Conservation (phyloP, 1,284 basidiomycete species). For the Cutaneotrichosporon cavernicola region DNA sequence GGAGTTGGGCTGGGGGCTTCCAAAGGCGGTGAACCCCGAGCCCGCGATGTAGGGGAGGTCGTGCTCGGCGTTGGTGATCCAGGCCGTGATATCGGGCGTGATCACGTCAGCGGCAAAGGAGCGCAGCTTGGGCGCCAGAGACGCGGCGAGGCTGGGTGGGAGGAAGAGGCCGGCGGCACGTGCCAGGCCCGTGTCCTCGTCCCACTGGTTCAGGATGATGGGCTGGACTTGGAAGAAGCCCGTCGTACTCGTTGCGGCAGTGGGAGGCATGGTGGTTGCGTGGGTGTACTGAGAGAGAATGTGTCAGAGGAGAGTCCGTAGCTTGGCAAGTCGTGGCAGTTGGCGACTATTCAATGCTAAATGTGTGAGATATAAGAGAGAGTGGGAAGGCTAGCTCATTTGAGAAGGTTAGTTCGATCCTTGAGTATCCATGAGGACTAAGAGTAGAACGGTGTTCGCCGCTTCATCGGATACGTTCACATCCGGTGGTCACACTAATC, state of each 20-base stretch:
- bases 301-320: background rate
- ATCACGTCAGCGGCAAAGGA: constrained; percentile 12
- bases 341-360: background rate
- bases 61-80: constrained; percentile 20
- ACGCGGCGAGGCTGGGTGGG: background rate
- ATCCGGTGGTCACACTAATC: background rate
- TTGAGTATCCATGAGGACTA: too few relatives aligned
- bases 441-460: background rate
- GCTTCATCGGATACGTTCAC: background rate
- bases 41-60: constrained; percentile 18
- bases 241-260: constrained; percentile 15
- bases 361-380: background rate
- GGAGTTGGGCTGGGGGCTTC: constrained; percentile 8
- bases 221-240: constrained; percentile 22
- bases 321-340: background rate
- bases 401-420: too few relatives aligned
- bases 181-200: constrained; percentile 15
- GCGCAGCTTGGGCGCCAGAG: background rate
- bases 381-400: background rate
- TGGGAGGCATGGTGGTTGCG: constrained; percentile 2
- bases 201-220: constrained; percentile 14
- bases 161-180: constrained; percentile 16
- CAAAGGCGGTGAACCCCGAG: constrained; percentile 19
- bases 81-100: background rate
- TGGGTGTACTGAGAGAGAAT: background rate